These are phyloP conservation scores for Apiospora saccharicola DNA, from an alignment of 2,329 filamentous ascomycete species.

Conservation along the genomic window DNA sequence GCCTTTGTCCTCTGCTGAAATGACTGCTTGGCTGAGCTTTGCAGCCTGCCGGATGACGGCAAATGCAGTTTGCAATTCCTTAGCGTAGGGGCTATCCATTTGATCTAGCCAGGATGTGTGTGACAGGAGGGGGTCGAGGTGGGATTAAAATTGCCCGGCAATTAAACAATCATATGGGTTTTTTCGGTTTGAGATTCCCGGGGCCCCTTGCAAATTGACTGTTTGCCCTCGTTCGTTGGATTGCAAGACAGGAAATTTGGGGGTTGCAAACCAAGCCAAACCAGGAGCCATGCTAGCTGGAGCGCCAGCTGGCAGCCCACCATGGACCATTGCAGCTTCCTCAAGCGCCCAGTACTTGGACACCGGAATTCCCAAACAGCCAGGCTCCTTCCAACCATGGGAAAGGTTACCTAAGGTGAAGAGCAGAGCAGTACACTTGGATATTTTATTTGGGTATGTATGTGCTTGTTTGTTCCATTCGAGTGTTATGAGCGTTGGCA, in stretches of 20 bases:
- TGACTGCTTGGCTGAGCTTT: conserved; percentile 56
- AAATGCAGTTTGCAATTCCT: conserved; percentile 40
- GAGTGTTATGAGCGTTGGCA: too few species aligned
- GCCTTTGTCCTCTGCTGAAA: conserved; percentile 57
- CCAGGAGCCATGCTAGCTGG: neutral
- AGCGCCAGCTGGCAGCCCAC: neutral
- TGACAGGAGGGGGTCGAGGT: conserved; percentile 8
- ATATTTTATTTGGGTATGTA: too few species aligned
- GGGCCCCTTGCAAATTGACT: conserved; percentile 2
- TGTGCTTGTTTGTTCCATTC: too few species aligned
- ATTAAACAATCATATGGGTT: conserved; percentile 5
- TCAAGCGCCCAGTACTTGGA: too few species aligned
- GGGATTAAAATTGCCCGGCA: neutral
- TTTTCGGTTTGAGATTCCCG: neutral
- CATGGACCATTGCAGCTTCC: neutral
- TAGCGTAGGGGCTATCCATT: conserved; percentile 37
- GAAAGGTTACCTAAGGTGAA: too few species aligned
- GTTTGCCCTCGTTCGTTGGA: neutral
- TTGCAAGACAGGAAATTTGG: neutral
- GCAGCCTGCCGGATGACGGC: conserved; percentile 49
- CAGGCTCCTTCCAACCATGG: too few species aligned
- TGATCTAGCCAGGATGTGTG: neutral
- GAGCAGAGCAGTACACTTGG: too few species aligned
- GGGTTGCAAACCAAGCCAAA: neutral
- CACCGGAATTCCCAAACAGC: too few species aligned